Base-by-base conservation (phyloP, 495 filamentous ascomycete species). In the Chlorociboria aeruginascens region DNA sequence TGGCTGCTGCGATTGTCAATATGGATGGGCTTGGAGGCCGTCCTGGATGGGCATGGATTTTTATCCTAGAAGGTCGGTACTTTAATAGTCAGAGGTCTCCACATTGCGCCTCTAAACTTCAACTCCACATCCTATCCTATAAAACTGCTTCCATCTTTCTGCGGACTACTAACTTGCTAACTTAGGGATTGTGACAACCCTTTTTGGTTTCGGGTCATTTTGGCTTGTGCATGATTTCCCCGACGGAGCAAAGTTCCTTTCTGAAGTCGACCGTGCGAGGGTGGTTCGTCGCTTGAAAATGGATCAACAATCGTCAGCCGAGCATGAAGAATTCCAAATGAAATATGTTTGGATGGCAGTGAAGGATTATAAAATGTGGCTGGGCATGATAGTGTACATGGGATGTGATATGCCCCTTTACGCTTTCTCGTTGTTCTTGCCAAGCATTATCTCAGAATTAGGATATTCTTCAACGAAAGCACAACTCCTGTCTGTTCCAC, bases 191-290 rank as follows among this genome's bases (percentile, higher is more conserved):
- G 66, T 78, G 3, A 94, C 88, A 0, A 62, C 92, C 8, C 4
- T 95, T 8, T 72, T 90, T 30, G 89, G 84, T 6, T 33, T 88
- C 4, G 64, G 69, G 1, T 87, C 81, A 9, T 89, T 86, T 64
- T 92, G 83, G 82, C 74, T 87, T 66, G 87, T 97, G 2, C 77
- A 85, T 53, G 87, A 97, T 58, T 96, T 94, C 59, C 90, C 90
- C 0, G 85, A 88, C 55, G 70, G 82, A 37, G 89, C 89, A 7
- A 73, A 50, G 8, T 97, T 95, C 58, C 70, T 97, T 14, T 79
- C 76, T 3, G 71, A 76, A 0, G 67, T 68, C 1, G 90, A 97
- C 54, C 78, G 85, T 28, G 70, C 69, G 11, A 77, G 89, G 7
- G 88, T 95, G 0, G 61, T 88, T 28, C 74, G 78, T 11, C 73